Base-by-base conservation (phyloP, 306 rosid species). In the Prunus salicina region DNA sequence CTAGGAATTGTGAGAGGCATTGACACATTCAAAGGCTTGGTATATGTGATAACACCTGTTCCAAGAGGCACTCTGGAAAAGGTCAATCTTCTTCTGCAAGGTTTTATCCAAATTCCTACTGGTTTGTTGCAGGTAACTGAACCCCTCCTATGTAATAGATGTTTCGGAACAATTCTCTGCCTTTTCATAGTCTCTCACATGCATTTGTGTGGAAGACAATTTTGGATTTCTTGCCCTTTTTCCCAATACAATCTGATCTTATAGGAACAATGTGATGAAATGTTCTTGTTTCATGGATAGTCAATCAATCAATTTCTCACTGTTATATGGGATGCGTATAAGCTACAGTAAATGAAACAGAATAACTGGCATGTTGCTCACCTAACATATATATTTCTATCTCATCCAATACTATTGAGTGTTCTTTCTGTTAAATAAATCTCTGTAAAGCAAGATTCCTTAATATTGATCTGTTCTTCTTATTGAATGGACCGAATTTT, bases 1-100 rank as follows among this genome's bases (percentile, higher is more conserved):
- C 74, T 83, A 92, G 98, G 98, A 71, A 92, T 95, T 77, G 95
- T 95, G 86, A 90, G 97, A 87, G 93, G 91, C 78, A 81, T 95
- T 28, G 98, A 95, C 84, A 84, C 89, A 9, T 25, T 58, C 53
- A 92, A 89, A 88, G 92, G 96, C 66, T 57, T 90, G 77, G 84
- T 95, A 62, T 89, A 85, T 82, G 88, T 92, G 80, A 88, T 95
- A 70, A 89, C 98, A 67, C 97, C 98, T n/a, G 92, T 92, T 66
- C 92, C 89, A 28, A 91, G 72, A 60, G 86, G 74, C 86, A 78
- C 92, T 79, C 84, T 95, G 81, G 95, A 87, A 78, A 92, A 85
- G 67, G 97, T 92, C 45, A 83, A 92, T 83, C 87, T 92, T 60
- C 79, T 95, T 73, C 83, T 92, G 74, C 96, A 88, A 88, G 97